phyloP scores from a whole-genome alignment of 2,329 filamentous ascomycete genomes.

The Penicillium sp. region DNA sequence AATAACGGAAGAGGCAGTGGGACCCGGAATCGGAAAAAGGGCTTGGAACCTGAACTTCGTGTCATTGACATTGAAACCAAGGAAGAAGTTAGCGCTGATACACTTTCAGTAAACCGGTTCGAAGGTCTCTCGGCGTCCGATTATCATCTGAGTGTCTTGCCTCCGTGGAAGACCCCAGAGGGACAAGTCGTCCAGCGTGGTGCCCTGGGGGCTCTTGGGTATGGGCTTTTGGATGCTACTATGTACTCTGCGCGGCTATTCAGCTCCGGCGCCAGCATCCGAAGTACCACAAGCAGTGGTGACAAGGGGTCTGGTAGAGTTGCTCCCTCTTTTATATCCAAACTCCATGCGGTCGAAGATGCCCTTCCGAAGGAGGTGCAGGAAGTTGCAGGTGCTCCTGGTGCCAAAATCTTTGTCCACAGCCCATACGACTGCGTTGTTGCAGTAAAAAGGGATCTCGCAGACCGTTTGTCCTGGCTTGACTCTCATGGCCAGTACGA shows the following conservation, averaged over 20 bases:
- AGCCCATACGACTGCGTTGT: constrained; percentile 97
- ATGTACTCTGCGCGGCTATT: constrained; percentile 86
- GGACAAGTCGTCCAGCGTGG: constrained; percentile 65
- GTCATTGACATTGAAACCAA: constrained; percentile 85
- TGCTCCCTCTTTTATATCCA: constrained; percentile 55
- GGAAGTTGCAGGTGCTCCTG: constrained; percentile 54
- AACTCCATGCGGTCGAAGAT: constrained; percentile 49
- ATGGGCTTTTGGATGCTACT: constrained; percentile 82
- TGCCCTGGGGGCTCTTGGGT: constrained; percentile 72
- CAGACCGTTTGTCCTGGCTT: constrained; percentile 84
- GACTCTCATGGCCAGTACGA: constrained; percentile 77
- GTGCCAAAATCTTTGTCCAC: constrained; percentile 86
- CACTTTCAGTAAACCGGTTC: constrained; percentile 79
- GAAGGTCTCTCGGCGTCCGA: constrained; percentile 84
- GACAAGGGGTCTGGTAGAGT: constrained; percentile 57
- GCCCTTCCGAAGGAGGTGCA: constrained; percentile 44
- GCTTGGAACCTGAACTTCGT: constrained; percentile 81
- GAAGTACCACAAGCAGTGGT: constrained; percentile 54
- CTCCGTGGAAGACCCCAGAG: constrained; percentile 67
- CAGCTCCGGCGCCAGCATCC: constrained; percentile 78
- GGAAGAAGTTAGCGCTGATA: constrained; percentile 82
- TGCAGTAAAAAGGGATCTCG: constrained; percentile 79
- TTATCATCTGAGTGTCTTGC: constrained; percentile 84
- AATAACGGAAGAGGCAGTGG: constrained; percentile 50
- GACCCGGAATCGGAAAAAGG: constrained; percentile 70